These are phyloP conservation scores for Colletotrichum spaethianum DNA, from an alignment of 2,329 filamentous ascomycete species.

Conservation along the genomic window DNA sequence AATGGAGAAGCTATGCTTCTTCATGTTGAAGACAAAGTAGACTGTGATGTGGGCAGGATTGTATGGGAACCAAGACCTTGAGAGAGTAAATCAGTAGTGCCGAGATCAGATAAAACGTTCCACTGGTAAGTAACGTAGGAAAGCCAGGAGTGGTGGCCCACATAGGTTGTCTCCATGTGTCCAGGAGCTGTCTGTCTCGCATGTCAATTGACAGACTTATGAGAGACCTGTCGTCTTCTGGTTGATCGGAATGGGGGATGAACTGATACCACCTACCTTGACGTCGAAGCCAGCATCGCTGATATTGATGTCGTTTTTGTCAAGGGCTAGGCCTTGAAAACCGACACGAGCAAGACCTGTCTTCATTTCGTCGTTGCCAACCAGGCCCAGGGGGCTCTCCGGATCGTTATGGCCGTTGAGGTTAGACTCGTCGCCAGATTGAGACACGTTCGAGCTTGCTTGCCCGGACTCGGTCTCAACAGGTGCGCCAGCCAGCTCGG, in stretches of 20 bases:
- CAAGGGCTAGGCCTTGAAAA: not conserved
- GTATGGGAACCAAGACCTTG: conserved; percentile 26
- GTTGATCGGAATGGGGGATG: not conserved
- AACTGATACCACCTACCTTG: not conserved
- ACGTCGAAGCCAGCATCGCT: conserved; percentile 1
- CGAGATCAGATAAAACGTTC: too few species aligned
- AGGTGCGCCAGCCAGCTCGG: not conserved
- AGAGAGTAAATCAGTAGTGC: not conserved
- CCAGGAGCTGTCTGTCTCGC: conserved; percentile 16
- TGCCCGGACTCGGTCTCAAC: not conserved
- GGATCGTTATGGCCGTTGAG: not conserved
- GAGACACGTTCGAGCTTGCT: not conserved
- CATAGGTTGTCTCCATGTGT: conserved; percentile 2
- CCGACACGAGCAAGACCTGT: not conserved
- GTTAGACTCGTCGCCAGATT: not conserved
- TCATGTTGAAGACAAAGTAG: not conserved
- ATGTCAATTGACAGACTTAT: not conserved
- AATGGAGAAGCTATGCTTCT: not conserved
- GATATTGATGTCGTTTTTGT: conserved; percentile 3
- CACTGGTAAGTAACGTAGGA: not conserved
- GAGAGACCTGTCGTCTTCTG: not conserved
- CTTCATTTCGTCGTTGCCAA: not conserved
- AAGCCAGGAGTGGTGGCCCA: conserved; percentile 27
- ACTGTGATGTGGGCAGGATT: conserved; percentile 26
- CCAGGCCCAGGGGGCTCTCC: not conserved